Evolutionary conservation across 2,329 filamentous ascomycete genomes (phyloP), one percentile per base, ranked within the genome.

Genomic region (Hymenoscyphus repandus): DNA sequence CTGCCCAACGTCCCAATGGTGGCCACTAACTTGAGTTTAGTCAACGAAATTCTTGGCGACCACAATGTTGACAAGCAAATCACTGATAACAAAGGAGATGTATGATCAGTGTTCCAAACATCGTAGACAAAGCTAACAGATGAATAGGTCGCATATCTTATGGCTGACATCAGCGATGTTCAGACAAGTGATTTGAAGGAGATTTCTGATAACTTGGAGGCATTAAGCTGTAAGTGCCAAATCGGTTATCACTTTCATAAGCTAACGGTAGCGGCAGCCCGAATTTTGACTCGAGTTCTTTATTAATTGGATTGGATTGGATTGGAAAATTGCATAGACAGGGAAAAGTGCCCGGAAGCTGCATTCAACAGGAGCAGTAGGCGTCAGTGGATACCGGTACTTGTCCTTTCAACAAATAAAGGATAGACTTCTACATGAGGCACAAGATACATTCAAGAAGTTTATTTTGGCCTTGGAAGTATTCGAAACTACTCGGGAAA

Each of bases 21-120:
- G 37, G 42, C 45, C 49, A 50, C 55, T 64, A 53, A 65, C 43
- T 31, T 49, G 15, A n/a, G 41, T 18, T 20, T 56, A 85, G 93
- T 99, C 59, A 99, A 99, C 76, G 88, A 93, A 65, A 90, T 97
- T 56, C 79, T 99, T 43, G 88, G 87, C 39, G 85, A 95, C 64
- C 91, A 99, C 76, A 99, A 99, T 69, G 91, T 99, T 62, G 92
- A 96, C 74, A 97, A 97, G 78, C 93, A 99, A 73, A 97, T 95
- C 75, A 93, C 89, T 45, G 93, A 97, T 69, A 95, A 88, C 72
- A 86, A 86, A 74, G 92, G 90, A 61, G 92, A 97, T 68, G 85
- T 88, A 72, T 58, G 78, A 61, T 36, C 13, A 7, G n/a, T 9
- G n/a, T 6, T 7, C 5, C 40, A 10, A 39, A 10, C 13, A 31